phyloP scores from a whole-genome alignment of 768 basidiomycete species.

The Russula emetica region DNA sequence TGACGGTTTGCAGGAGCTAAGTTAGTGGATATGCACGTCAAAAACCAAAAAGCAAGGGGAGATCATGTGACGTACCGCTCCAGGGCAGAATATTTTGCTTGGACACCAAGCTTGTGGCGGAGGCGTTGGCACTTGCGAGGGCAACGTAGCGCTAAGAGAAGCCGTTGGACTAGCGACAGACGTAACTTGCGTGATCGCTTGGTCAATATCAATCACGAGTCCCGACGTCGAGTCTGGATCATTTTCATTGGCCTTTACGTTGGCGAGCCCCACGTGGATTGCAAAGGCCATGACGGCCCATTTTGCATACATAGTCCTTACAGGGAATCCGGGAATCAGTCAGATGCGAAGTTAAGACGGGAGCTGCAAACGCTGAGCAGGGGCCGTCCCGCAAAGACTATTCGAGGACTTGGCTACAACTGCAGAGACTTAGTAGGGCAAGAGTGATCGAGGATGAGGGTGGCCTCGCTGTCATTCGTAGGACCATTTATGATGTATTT shows the following conservation, averaged over 20 bases:
- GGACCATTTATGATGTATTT: too few relatives aligned
- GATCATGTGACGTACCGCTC: constrained; percentile 47
- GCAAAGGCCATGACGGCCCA: constrained; percentile 23
- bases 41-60: neutral
- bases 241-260: constrained; percentile 16
- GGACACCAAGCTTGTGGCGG: constrained; percentile 75
- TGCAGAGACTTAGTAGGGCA: neutral
- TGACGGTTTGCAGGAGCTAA: constrained; percentile 85
- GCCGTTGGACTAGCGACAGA: constrained; percentile 61
- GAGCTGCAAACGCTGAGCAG: neutral
- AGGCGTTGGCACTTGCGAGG: constrained; percentile 61
- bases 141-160: constrained; percentile 48
- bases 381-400: neutral
- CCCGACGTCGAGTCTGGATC: neutral
- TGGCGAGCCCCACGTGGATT: constrained; percentile 9
- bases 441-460: neutral
- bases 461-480: too few relatives aligned
- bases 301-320: constrained; percentile 32
- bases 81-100: constrained; percentile 75
- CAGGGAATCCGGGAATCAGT: constrained; percentile 13
- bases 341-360: neutral
- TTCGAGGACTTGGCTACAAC: neutral
- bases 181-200: constrained; percentile 50
- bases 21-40: constrained; percentile 38
- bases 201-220: constrained; percentile 24